phyloP scores from a whole-genome alignment of 148 eudicot species.

The Oxyria digyna region DNA sequence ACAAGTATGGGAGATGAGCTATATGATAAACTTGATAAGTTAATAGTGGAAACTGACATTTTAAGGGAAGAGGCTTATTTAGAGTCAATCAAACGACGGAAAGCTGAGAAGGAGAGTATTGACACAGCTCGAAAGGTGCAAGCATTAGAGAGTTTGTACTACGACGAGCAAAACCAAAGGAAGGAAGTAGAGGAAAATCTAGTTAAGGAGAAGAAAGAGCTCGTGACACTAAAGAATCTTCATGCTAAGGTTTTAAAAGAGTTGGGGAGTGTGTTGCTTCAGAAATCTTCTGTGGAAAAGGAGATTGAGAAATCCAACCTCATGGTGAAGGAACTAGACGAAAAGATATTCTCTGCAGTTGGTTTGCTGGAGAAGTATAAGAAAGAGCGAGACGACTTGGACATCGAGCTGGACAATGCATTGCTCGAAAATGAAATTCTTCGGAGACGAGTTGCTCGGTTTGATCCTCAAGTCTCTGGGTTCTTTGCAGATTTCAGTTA shows the following conservation, averaged over 20 bases:
- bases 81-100: background rate
- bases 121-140: background rate
- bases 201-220: constrained; percentile 33
- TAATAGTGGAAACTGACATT: constrained; percentile 3
- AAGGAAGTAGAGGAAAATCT: constrained; percentile 13
- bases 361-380: constrained; percentile 53
- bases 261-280: constrained; percentile 31
- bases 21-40: background rate
- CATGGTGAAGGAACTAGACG: constrained; percentile 43
- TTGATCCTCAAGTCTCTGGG: constrained; percentile 18
- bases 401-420: constrained; percentile 48
- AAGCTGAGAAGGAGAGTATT: constrained; percentile 21
- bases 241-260: constrained; percentile 28
- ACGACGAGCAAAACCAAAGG: constrained; percentile 3
- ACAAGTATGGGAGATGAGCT: background rate
- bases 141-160: constrained; percentile 1
- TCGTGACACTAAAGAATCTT: constrained; percentile 29
- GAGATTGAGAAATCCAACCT: constrained; percentile 34
- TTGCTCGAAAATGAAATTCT: constrained; percentile 42
- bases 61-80: background rate
- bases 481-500: constrained; percentile 52
- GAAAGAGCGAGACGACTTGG: constrained; percentile 56
- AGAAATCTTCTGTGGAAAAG: constrained; percentile 38
- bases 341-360: constrained; percentile 54
- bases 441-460: constrained; percentile 22